Percentiles rank a stretch among this genome's conserved stretches.
Conservation (phyloP, 2,329 filamentous ascomycete genomes). For the Cercospora brassicicola region DNA sequence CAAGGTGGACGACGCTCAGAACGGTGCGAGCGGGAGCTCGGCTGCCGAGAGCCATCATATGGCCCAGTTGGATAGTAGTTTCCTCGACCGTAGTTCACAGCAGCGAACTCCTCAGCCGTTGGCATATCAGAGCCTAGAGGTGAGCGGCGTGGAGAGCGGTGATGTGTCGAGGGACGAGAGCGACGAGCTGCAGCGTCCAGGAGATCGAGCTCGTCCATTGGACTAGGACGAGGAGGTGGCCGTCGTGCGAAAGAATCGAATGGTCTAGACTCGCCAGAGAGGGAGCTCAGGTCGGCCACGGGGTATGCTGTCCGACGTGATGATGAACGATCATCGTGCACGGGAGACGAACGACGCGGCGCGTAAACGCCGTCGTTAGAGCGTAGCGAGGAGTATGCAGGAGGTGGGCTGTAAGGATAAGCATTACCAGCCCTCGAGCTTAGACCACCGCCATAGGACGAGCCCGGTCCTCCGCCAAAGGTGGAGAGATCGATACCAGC, state of each 20-base stretch:
- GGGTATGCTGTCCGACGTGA: background rate
- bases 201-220: constrained; percentile 5
- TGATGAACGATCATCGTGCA: background rate
- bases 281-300: background rate
- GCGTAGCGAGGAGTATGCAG: background rate
- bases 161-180: background rate
- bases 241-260: background rate
- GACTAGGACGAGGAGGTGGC: background rate
- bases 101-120: background rate
- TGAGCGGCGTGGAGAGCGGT: background rate
- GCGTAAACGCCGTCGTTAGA: background rate
- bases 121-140: background rate
- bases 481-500: constrained; percentile 4
- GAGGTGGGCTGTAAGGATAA: background rate
- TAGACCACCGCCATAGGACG: background rate
- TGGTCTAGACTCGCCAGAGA: constrained; percentile 3
- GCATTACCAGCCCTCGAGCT: background rate
- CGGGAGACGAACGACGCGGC: background rate
- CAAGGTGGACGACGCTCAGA: background rate
- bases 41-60: background rate
- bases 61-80: background rate
- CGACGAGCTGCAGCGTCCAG: constrained; percentile 2
- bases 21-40: background rate
- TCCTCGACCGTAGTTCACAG: background rate
- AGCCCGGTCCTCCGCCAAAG: background rate